Base-by-base conservation (phyloP, 495 filamentous ascomycete species). In the Daldinia decipiens region DNA sequence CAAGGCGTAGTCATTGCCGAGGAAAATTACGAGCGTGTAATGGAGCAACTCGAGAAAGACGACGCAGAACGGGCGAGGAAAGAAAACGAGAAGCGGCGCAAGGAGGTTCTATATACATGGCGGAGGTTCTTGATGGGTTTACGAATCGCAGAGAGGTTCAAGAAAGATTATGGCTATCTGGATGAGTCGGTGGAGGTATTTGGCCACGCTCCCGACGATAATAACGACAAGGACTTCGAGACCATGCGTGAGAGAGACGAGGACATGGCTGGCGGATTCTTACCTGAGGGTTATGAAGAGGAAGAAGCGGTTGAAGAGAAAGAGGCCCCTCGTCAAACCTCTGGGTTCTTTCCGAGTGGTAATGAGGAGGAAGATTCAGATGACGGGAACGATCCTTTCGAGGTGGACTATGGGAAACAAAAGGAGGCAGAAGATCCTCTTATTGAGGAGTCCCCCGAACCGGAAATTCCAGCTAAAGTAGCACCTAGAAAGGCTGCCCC, bases 1-100 rank as follows among this genome's bases (percentile, higher is more conserved):
- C 89, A 93, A 54, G 95, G 96, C 0, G 93, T 98, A 0, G 93
- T 99, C 0, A 84, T 97, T 1, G 94, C 95, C 0, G 85, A 85
- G 56, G 94, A 94, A 76, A 85, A 97, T 71, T 87, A 91, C 70
- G 88, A 89, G 6, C 68, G 85, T 27, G 82, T 98, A 6, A 87
- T 91, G 73, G 93, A 95, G 75, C 91, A 94, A 65, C 92, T 96
- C 86, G 84, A 88, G 43, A 90, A 85, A 54, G 93, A 94, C n/a
- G 90, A 96, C 71, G 88, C 85, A 26, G 94, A 97, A 78, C 87
- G 89, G 67, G 87, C 81, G 47, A 86, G 88, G 65, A 94, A 92
- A 68, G 93, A 97, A 77, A 87, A 94, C 74, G 88, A 89, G 47
- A 98, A 97, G 80, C 84, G 91, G 19, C 88, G 91, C 69, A 93